Base-by-base conservation (phyloP, 2,329 filamentous ascomycete species). In the Sphaerulina musiva region DNA sequence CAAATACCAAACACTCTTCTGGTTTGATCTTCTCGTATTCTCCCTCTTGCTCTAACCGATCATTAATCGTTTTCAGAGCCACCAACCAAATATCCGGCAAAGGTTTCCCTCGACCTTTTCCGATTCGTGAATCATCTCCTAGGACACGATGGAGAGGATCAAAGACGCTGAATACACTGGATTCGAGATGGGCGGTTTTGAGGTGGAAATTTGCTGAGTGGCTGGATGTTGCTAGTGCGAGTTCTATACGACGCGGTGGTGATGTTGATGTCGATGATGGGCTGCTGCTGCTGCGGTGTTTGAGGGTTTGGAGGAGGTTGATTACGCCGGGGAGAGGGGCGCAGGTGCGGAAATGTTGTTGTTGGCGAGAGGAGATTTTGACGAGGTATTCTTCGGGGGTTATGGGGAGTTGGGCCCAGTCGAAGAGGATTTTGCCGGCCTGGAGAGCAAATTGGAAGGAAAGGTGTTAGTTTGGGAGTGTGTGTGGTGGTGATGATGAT, bases 41-140 rank as follows among this genome's bases (percentile, higher is more conserved):
- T 48, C 81, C 82, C 3, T 78, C 73, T 0, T 76, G 58, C 9
- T 74, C 74, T 6, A 95, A 76, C 12, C 82, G 82, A 42, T 81
- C 80, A 72, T 98, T 98, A 69, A 98, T 85, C 3, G 84, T 87
- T 71, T 87, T 78, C 52, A 98, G 76, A 0, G 93, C 92, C 0
- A 97, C 77, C 7, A 95, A 74, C 72, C 95, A 97, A 62, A 98
- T 98, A 72, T 98, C 92, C 0, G 92, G 93, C 32, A 92, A 80
- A 0, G 93, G 93, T 73, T 98, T 98, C 10, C 93, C 93, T n/a
- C 89, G 77, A 0, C 92, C 92, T 3, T 78, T 72, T 0, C 80
- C 75, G 62, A 98, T 87, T 48, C 93, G 80, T 6, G 76, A 68
- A 69, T 98, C 92, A 67, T 98, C 93, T 9, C 93, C 93, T 0